These are phyloP conservation scores for Ophiosphaerella herpotricha DNA, from an alignment of 2,329 filamentous ascomycete species.

Conservation along the genomic window DNA sequence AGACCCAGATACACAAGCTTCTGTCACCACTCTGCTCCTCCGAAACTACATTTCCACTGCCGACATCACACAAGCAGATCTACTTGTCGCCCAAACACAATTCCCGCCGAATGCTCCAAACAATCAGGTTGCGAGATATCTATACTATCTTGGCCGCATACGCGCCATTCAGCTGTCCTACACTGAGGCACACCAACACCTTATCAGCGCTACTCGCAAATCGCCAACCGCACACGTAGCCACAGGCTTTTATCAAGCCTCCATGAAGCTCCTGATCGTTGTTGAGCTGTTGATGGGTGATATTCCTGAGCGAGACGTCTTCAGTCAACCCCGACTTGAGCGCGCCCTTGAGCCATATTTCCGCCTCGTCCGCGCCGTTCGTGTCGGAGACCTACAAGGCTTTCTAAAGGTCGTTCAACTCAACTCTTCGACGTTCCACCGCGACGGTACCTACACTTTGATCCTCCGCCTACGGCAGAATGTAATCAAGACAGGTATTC, in stretches of 20 bases:
- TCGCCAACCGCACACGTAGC: slow-evolving; percentile 88
- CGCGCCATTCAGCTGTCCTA: slow-evolving; percentile 95
- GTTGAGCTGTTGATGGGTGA: slow-evolving; percentile 98
- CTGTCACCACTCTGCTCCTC: slow-evolving; percentile 90
- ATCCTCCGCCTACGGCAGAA: slow-evolving; percentile 95
- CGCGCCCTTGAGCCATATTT: slow-evolving; percentile 90
- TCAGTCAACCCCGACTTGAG: slow-evolving; percentile 88
- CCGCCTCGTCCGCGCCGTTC: slow-evolving; percentile 89
- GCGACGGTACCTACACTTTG: slow-evolving; percentile 92
- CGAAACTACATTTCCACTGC: slow-evolving; percentile 96
- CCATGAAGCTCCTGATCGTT: slow-evolving; percentile 93
- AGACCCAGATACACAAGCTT: slow-evolving; percentile 95
- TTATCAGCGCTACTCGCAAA: slow-evolving; percentile 92
- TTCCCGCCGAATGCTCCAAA: slow-evolving; percentile 94
- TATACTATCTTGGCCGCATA: slow-evolving; percentile 97
- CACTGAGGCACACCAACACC: slow-evolving; percentile 93
- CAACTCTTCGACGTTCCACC: slow-evolving; percentile 82
- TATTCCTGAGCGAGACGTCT: slow-evolving; percentile 92
- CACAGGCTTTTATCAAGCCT: slow-evolving; percentile 92
- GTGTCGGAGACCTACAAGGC: slow-evolving; percentile 92
- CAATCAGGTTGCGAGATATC: slow-evolving; percentile 95
- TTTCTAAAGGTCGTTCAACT: slow-evolving; percentile 86
- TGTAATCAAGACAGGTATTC: slow-evolving; percentile 98
- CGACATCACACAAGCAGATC: slow-evolving; percentile 94
- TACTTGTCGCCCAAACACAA: slow-evolving; percentile 92